phyloP scores from a whole-genome alignment of 768 basidiomycete species.

The Gloeopeniophorella convolvens region DNA sequence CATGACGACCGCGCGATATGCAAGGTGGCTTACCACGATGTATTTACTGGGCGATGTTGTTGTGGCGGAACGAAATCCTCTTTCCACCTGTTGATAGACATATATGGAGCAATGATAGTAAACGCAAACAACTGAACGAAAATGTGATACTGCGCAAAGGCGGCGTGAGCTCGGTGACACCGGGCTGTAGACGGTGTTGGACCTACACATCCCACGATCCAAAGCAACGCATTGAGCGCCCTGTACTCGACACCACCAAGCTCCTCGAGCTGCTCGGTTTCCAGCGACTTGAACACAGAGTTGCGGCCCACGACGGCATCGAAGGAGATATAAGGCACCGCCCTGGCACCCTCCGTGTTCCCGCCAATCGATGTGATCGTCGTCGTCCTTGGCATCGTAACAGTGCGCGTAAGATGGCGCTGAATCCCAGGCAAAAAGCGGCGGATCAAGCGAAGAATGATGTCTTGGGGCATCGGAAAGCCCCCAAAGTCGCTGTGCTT shows the following conservation, averaged over 20 bases:
- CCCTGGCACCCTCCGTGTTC: constrained; percentile 36
- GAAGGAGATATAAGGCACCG: constrained; percentile 80
- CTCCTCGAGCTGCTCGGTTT: constrained; percentile 81
- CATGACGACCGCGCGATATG: not conserved
- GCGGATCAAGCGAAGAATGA: constrained; percentile 44
- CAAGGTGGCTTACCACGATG: constrained; percentile 53
- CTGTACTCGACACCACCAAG: constrained; percentile 92
- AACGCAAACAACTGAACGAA: constrained; percentile 62
- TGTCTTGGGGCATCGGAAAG: constrained; percentile 62
- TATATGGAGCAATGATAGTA: constrained; percentile 75
- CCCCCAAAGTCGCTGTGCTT: constrained; percentile 54
- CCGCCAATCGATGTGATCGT: constrained; percentile 46
- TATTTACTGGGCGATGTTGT: constrained; percentile 46
- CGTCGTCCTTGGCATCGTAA: constrained; percentile 70
- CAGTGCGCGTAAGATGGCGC: constrained; percentile 52
- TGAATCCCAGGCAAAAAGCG: constrained; percentile 59
- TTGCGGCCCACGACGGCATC: constrained; percentile 81
- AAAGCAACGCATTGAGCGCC: constrained; percentile 71
- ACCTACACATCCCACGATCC: constrained; percentile 72
- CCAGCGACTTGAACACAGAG: constrained; percentile 61
- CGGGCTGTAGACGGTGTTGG: not conserved
- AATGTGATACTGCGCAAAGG: constrained; percentile 63
- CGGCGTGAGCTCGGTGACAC: not conserved
- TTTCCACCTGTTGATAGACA: constrained; percentile 54
- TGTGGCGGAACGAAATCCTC: constrained; percentile 52